These are phyloP conservation scores for Nemophila menziesii DNA, from an alignment of 257 asterid species.

Conservation along the genomic window DNA sequence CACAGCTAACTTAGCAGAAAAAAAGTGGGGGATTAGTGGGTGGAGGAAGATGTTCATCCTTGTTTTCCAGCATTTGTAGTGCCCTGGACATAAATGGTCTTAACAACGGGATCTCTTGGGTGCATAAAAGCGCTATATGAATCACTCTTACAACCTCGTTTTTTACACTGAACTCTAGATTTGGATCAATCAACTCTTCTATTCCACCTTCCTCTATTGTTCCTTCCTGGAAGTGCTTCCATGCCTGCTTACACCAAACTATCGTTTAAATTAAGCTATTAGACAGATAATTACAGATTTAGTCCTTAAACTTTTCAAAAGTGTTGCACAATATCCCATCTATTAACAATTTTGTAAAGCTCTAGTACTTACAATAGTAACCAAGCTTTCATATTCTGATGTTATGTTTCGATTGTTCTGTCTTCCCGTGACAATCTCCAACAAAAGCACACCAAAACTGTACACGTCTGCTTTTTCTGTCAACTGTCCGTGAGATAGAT, in stretches of 20 bases:
- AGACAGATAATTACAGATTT: not conserved
- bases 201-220: constrained; percentile 34
- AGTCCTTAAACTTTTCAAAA: not conserved
- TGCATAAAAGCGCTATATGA: constrained; percentile 62
- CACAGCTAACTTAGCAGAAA: too few relatives aligned
- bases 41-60: constrained; percentile 10
- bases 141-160: constrained; percentile 37
- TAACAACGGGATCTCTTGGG: constrained; percentile 37
- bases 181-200: constrained; percentile 52
- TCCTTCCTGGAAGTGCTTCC: constrained; percentile 52
- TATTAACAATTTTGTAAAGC: not conserved
- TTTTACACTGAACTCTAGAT: constrained; percentile 25
- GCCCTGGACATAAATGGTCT: constrained; percentile 39
- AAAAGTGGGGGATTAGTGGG: constrained; percentile 15
- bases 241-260: constrained; percentile 21
- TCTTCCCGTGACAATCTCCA: constrained; percentile 54
- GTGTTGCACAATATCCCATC: too few relatives aligned
- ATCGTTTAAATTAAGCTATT: not conserved
- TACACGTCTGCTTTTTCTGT: constrained; percentile 64
- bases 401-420: constrained; percentile 53
- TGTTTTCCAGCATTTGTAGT: constrained; percentile 12
- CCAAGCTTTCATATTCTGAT: constrained; percentile 46
- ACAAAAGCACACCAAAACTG: constrained; percentile 62
- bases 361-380: constrained; percentile 32
- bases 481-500: constrained; percentile 50